Base-by-base conservation (phyloP, 805 yeast genomes). In the Teunomyces aglyptinius region DNA sequence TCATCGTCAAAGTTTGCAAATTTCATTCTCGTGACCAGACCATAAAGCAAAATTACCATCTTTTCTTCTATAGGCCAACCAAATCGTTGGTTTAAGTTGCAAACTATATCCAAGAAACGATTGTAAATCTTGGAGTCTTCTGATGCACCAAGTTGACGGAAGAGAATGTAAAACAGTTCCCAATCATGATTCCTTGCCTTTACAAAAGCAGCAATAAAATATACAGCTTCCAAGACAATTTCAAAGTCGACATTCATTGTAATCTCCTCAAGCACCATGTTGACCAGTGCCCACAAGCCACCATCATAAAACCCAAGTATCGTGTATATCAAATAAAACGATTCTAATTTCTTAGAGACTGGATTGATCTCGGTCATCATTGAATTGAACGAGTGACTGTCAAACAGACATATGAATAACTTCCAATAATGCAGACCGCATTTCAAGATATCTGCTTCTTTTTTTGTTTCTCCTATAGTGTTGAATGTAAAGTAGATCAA, bases 1-100 rank as follows among this genome's bases (percentile, higher is more conserved):
- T 71, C 77, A 47, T 68, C 74, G 2, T 48, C 55, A 45, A 70
- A 72, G 47, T 70, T 70, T 15, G 65, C 56, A 50, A 71, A 71
- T 41, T 60, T 66, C 22, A 69, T 55, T 0, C 52, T 38, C 0
- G 75, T 65, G 6, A 70, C 56, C 0, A 62, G 50, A 1, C 57
- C 42, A 48, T 71, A 71, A 4, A 72, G 43, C 20, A 52, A 53
- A 4, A 60, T 43, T 4, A 73, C 44, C n/a, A 70, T 44, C 34
- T 55, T 58, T 38, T 73, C 77, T 18, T 68, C 71, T 2, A 67
- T 35, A 5, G 63, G 61, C 72, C 73, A 70, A 4, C 49, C 53
- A 2, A 54, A 51, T 15, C 59, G 51, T 35, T 63, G 59, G 40
- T 57, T 57, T 13, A 67, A 47, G 1, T 56, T 45, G 5, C 58